A percentile compares a stretch with the other conserved stretches of the same genome.
These are phyloP conservation scores for Venturia pyrina DNA, from an alignment of 2,329 filamentous ascomycete genomes.

Conservation along the genomic window DNA sequence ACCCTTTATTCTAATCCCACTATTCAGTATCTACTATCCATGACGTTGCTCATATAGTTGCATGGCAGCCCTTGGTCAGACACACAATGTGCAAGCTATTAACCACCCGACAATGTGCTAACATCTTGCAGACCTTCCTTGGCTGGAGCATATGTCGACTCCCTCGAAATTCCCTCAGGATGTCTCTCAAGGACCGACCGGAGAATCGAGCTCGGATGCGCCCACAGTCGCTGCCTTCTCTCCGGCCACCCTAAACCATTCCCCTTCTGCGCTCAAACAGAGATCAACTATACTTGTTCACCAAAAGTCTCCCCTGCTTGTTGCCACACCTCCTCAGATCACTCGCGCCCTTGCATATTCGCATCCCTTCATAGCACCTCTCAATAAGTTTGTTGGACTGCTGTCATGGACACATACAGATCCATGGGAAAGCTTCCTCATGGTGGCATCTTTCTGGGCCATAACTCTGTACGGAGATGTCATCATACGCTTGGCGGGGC, in stretches of 20 bases:
- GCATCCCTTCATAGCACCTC: conserved; percentile 81
- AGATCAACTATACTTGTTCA: conserved; percentile 90
- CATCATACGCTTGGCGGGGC: conserved; percentile 71
- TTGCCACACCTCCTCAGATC: conserved; percentile 89
- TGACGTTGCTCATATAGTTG: background rate
- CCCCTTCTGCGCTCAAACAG: conserved; percentile 57
- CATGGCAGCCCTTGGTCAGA: conserved; percentile 34
- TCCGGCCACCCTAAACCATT: conserved; percentile 64
- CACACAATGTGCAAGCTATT: background rate
- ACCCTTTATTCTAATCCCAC: background rate
- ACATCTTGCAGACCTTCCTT: conserved; percentile 24
- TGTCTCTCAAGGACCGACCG: conserved; percentile 27
- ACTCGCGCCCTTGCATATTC: conserved; percentile 91
- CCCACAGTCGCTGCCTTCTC: conserved; percentile 88
- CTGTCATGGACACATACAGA: conserved; percentile 91
- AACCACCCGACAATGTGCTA: conserved; percentile 2
- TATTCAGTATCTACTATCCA: background rate
- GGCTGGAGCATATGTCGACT: conserved; percentile 31
- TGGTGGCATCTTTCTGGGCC: conserved; percentile 80
- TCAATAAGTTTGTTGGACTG: conserved; percentile 77
- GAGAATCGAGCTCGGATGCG: conserved; percentile 37
- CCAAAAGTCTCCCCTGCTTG: conserved; percentile 86
- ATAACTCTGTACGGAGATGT: conserved; percentile 75
- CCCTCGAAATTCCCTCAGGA: conserved; percentile 23
- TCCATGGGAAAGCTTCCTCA: conserved; percentile 91